phyloP scores from a whole-genome alignment of 2,329 filamentous ascomycete genomes.

The Intubia oerlemansii region DNA sequence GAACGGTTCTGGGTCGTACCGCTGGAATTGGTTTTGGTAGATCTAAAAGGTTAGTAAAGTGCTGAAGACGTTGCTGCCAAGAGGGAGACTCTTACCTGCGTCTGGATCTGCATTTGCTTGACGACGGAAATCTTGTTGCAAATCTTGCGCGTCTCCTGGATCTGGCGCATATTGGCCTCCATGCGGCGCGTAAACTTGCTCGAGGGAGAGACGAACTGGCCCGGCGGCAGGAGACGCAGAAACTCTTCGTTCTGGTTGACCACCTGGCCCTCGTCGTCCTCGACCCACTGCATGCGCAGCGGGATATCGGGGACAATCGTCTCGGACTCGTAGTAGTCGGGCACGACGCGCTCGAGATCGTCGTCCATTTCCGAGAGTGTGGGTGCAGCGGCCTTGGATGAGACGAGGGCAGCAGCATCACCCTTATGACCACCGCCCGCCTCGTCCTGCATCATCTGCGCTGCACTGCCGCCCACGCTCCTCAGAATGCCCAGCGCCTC shows the following conservation, averaged over 20 bases:
- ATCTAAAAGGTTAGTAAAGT: conserved; percentile 28
- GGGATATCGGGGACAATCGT: conserved; percentile 72
- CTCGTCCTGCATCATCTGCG: no score
- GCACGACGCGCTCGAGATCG: conserved; percentile 63
- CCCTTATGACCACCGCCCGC: no score
- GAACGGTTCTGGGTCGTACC: conserved; percentile 82
- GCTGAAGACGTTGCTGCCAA: neutral
- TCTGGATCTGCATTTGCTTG: conserved; percentile 98
- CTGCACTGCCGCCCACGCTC: no score
- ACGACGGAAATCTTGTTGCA: conserved; percentile 94
- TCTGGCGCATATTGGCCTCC: conserved; percentile 77
- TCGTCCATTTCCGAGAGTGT: conserved; percentile 74
- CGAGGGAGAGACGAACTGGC: conserved; percentile 53
- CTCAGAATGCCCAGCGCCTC: conserved; percentile 24
- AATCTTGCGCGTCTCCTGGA: conserved; percentile 91
- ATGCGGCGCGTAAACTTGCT: conserved; percentile 60
- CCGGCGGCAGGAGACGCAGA: conserved; percentile 52
- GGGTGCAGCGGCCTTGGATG: conserved; percentile 41
- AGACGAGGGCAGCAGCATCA: no score
- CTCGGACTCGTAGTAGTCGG: conserved; percentile 84
- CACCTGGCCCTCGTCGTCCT: conserved; percentile 74
- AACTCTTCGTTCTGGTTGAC: conserved; percentile 77
- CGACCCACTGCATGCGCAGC: conserved; percentile 61
- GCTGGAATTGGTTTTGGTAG: conserved; percentile 95
- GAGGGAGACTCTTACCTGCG: conserved; percentile 40